Evolutionary conservation across 176 grass and related monocot genomes (phyloP).

Genomic region (Aegilops tauschii): DNA sequence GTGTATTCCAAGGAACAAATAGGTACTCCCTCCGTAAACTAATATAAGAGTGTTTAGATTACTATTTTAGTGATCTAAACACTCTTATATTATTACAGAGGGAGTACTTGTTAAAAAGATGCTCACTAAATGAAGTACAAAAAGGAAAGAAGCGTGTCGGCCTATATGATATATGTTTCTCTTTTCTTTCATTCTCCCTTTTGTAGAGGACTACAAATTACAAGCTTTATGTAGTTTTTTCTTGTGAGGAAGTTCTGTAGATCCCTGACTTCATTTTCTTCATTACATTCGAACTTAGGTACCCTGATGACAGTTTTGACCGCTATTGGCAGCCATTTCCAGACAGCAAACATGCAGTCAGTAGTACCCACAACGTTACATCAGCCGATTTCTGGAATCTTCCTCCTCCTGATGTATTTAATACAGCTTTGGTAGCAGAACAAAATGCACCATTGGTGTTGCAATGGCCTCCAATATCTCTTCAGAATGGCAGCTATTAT

Average conservation of each 20-base stretch:
- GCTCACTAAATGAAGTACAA: not conserved
- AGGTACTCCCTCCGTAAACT: no score
- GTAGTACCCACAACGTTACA: slow-evolving; percentile 83
- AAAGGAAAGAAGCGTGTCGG: not conserved
- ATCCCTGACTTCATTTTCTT: slow-evolving; percentile 17
- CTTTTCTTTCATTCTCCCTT: not conserved
- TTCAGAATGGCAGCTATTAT: slow-evolving; percentile 87
- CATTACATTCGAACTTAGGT: slow-evolving; percentile 48
- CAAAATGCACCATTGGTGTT: slow-evolving; percentile 50
- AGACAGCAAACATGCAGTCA: slow-evolving; percentile 52
- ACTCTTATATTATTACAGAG: no score
- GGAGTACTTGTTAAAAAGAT: not conserved
- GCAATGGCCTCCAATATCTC: slow-evolving; percentile 72
- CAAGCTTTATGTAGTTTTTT: not conserved
- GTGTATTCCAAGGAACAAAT: slow-evolving; percentile 7
- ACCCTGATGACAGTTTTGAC: slow-evolving; percentile 80
- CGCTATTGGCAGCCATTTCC: slow-evolving; percentile 83
- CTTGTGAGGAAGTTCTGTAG: not conserved
- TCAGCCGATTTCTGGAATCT: slow-evolving; percentile 85
- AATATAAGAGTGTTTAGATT: no score
- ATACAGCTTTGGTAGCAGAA: slow-evolving; percentile 71
- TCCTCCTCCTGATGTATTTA: slow-evolving; percentile 66
- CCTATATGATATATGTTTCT: no score
- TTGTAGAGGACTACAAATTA: not conserved
- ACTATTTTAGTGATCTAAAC: no score